Evolutionary conservation across 2,329 filamentous ascomycete genomes (phyloP).

Genomic region (Calonectria honghensis): DNA sequence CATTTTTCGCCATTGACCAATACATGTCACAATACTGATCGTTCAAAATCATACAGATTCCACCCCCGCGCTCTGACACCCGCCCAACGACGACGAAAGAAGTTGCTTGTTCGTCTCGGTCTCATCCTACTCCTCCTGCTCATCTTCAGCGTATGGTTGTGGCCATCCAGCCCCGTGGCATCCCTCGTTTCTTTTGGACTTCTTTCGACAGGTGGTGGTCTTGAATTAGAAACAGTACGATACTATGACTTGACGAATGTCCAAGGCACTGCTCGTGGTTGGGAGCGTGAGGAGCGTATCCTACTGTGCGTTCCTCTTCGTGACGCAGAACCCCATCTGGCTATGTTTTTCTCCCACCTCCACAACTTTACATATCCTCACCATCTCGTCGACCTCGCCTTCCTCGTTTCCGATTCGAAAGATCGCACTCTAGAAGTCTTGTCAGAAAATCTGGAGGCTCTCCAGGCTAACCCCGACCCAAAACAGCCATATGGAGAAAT

Average conservation of each 20-base stretch:
- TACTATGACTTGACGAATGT: conserved; percentile 97
- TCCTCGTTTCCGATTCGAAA: conserved; percentile 97
- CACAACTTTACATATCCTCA: conserved; percentile 98
- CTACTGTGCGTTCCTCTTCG: conserved; percentile 94
- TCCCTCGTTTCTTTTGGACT: conserved; percentile 82
- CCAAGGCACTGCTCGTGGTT: conserved; percentile 92
- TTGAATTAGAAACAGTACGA: conserved; percentile 93
- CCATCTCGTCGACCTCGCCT: conserved; percentile 95
- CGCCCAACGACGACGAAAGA: conserved; percentile 82
- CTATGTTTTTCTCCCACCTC: conserved; percentile 99
- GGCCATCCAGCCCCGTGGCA: conserved; percentile 78
- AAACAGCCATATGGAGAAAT: conserved; percentile 95
- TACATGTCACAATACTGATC: conserved; percentile 38
- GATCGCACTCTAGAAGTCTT: conserved; percentile 89
- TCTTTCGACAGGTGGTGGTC: conserved; percentile 78
- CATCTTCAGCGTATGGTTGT: conserved; percentile 84
- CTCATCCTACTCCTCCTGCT: conserved; percentile 75
- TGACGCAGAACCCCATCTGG: conserved; percentile 92
- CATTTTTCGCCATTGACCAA: neutral
- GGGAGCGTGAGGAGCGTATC: conserved; percentile 97
- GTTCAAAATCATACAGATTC: conserved; percentile 68
- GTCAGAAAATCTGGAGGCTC: conserved; percentile 82
- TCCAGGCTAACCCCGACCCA: conserved; percentile 87
- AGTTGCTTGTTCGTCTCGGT: conserved; percentile 81
- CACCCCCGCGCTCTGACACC: conserved; percentile 86